A percentile compares a stretch with the other conserved stretches of the same genome.
These are phyloP conservation scores for Ailanthus altissimus DNA, from an alignment of 345 rosid genomes.

Conservation along the genomic window DNA sequence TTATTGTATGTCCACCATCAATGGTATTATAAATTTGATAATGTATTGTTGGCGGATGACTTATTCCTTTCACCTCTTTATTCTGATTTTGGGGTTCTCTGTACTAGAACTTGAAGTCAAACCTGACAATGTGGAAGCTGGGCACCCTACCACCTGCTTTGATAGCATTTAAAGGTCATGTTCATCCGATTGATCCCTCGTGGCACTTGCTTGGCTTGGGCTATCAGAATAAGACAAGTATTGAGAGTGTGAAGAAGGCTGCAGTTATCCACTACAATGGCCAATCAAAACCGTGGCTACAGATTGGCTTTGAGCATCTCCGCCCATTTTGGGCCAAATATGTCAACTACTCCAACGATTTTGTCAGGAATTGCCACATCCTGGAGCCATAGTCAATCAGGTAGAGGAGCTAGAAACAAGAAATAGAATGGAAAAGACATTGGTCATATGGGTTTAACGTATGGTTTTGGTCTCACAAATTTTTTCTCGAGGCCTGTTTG, in stretches of 20 bases:
- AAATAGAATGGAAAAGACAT: constrained; percentile 26
- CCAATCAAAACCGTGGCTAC: constrained; percentile 96
- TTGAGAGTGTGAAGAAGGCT: constrained; percentile 68
- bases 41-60: constrained; percentile 16
- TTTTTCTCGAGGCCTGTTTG: constrained; percentile 27
- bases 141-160: constrained; percentile 99
- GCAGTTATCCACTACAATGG: constrained; percentile 97
- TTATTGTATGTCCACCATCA: not conserved
- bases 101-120: constrained; percentile 80
- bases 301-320: constrained; percentile 95
- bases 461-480: constrained; percentile 24
- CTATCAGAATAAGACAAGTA: constrained; percentile 73
- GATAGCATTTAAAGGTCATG: constrained; percentile 87
- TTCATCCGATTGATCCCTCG: constrained; percentile 77
- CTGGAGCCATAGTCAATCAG: constrained; percentile 63
- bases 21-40: not conserved
- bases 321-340: constrained; percentile 97
- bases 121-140: constrained; percentile 95
- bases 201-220: constrained; percentile 99
- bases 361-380: constrained; percentile 89
- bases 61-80: constrained; percentile 3
- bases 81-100: constrained; percentile 26
- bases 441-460: constrained; percentile 28
- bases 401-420: constrained; percentile 37
- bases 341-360: constrained; percentile 88